Evolutionary conservation across 2,329 filamentous ascomycete species (phyloP), one percentile per base, ranked within the genome.

Genomic region (Diplodia intermedia): DNA sequence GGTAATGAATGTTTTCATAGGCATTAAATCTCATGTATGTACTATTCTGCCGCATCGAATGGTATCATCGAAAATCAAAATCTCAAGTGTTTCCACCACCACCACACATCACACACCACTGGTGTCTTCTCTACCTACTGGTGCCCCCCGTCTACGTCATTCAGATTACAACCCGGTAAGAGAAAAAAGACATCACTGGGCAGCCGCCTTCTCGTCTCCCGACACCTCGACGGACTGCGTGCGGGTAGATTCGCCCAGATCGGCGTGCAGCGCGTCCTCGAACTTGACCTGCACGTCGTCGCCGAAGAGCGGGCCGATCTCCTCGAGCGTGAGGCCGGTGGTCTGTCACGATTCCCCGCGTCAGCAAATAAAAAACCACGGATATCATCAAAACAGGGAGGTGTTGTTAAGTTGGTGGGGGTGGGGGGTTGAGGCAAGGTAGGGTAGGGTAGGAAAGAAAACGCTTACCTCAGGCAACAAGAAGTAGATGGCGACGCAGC

Each of bases 271-370:
- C 40, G 70, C 72, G n/a, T 71, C 68, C 56, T 72, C 69, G 31
- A 74, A 72, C 26, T 73, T 71, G 23, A 75, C 68, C 33, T 69
- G 71, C 15, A 77, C 73, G 20, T 73, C 55, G 43, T 78, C 76
- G 12, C 74, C 74, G 62, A 78, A 78, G 36, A 72, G 74, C 20
- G 67, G 71, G 18, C 70, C 73, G 47, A 78, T 76, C 66, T 77
- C 75, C 69, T 78, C 76, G 1, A 78, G 71, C 0, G 75, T 74
- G 11, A 78, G 68, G 26, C 72, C 74, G 40, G 70, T 73, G 7
- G 74, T 77, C 71, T 72, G 20, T 33, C 8, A 31, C 4, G 1
- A 4, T 33, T 33, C 6, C 31, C 31, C 6, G 1, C 31, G 31
- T 33, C 31, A 33, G 31, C 31, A 9, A 26, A 23, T 1, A 23